Evolutionary conservation across 2,329 filamentous ascomycete species (phyloP).

Genomic region (Fusarium sp.): DNA sequence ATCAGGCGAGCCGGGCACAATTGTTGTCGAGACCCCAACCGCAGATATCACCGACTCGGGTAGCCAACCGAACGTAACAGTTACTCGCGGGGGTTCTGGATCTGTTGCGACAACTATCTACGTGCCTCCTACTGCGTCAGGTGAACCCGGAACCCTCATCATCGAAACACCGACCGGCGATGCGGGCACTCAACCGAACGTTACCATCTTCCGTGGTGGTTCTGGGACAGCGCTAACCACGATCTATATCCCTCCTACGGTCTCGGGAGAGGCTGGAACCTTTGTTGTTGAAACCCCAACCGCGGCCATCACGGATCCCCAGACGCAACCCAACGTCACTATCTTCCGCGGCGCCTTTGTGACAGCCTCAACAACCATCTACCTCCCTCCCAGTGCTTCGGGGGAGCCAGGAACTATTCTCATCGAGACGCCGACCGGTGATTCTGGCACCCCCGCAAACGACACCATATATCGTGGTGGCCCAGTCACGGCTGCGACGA

Average conservation of each 20-base stretch:
- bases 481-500: not conserved
- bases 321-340: not conserved
- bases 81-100: not conserved
- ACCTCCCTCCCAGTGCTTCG: not conserved
- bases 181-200: not conserved
- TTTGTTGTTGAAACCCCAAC: too few relatives aligned
- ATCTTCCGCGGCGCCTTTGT: slow-evolving; percentile 12
- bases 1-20: not conserved
- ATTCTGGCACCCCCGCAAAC: not conserved
- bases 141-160: not conserved
- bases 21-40: not conserved
- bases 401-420: slow-evolving; percentile 14
- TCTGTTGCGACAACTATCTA: not conserved
- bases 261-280: not conserved
- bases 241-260: not conserved
- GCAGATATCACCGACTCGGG: too few relatives aligned
- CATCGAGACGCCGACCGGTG: not conserved
- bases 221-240: not conserved
- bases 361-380: slow-evolving; percentile 5
- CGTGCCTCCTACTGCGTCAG: not conserved
- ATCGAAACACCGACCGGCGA: too few relatives aligned
- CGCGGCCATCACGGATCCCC: too few relatives aligned
- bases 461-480: slow-evolving; percentile 11
- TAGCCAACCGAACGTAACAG: not conserved
- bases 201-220: not conserved